Conservation (phyloP, 75 land plant species). For the Ceratopteris richardii region DNA sequence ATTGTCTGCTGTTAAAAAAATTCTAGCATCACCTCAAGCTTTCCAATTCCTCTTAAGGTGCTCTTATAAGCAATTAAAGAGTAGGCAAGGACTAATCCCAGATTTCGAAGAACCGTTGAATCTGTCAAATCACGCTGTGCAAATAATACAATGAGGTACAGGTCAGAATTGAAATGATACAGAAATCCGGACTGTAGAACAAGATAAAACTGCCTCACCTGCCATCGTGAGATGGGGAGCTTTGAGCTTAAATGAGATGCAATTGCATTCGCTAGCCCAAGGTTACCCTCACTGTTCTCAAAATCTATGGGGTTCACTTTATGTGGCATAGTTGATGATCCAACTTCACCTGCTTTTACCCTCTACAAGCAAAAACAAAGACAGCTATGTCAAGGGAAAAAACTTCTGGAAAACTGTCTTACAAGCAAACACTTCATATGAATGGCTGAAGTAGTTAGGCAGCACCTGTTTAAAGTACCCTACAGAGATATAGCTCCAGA, state of each 20-base stretch:
- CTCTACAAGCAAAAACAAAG: conserved; percentile 31
- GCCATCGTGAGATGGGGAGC: conserved; percentile 80
- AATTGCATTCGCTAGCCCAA: conserved; percentile 61
- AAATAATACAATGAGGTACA: background rate
- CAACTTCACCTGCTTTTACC: conserved; percentile 86
- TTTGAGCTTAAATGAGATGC: conserved; percentile 53
- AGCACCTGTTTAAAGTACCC: conserved; percentile 95
- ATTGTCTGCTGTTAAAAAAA: too few relatives aligned
- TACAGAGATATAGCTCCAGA: conserved; percentile 88
- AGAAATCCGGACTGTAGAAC: background rate
- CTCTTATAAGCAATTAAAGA: conserved; percentile 81
- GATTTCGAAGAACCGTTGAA: conserved; percentile 87
- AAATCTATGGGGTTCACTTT: conserved; percentile 99
- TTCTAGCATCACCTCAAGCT: conserved; percentile 55
- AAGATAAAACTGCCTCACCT: conserved; percentile 35
- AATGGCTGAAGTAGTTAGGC: too few relatives aligned
- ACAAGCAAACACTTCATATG: background rate
- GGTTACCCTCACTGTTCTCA: conserved; percentile 97
- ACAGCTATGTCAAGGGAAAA: background rate
- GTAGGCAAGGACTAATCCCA: conserved; percentile 72
- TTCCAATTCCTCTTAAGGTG: conserved; percentile 67
- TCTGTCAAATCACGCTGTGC: conserved; percentile 86
- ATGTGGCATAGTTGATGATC: conserved; percentile 98
- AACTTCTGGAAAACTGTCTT: background rate
- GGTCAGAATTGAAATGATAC: too few relatives aligned